These are phyloP conservation scores for Botryotinia convoluta DNA, from an alignment of 2,329 filamentous ascomycete species.

Conservation along the genomic window DNA sequence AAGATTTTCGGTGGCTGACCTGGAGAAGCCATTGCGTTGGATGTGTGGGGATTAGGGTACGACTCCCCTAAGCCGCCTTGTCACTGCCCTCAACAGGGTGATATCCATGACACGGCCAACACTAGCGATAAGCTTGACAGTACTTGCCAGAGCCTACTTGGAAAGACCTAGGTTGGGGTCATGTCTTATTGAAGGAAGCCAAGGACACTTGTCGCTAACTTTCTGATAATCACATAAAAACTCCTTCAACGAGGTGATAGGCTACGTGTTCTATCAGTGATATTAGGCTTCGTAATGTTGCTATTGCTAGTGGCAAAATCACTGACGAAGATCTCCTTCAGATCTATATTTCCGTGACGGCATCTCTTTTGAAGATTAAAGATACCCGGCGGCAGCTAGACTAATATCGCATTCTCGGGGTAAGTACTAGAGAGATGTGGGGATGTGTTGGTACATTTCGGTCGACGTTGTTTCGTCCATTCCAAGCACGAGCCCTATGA, in stretches of 20 bases:
- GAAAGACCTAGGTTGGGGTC: too few relatives aligned
- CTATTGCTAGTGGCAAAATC: background rate
- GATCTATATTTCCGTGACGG: background rate
- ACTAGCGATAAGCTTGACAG: background rate
- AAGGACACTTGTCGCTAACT: background rate
- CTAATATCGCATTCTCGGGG: background rate
- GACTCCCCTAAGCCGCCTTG: background rate
- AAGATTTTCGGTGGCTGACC: background rate
- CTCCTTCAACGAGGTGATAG: background rate
- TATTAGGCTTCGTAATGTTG: background rate
- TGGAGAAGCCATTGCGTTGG: background rate
- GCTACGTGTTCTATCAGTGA: background rate
- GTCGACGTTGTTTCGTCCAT: background rate
- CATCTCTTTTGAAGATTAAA: background rate
- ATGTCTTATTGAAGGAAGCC: background rate
- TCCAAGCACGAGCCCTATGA: background rate
- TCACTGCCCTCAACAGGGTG: background rate
- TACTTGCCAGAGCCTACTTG: background rate
- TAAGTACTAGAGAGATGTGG: background rate
- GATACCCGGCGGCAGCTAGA: background rate
- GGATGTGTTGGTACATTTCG: background rate
- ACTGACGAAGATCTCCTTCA: background rate
- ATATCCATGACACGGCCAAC: background rate
- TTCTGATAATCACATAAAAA: background rate
- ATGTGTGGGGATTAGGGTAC: background rate